Percentiles rank a stretch among this genome's conserved stretches.
Conservation (phyloP, 169 alveolate genomes). For the Neospora caninum region DNA sequence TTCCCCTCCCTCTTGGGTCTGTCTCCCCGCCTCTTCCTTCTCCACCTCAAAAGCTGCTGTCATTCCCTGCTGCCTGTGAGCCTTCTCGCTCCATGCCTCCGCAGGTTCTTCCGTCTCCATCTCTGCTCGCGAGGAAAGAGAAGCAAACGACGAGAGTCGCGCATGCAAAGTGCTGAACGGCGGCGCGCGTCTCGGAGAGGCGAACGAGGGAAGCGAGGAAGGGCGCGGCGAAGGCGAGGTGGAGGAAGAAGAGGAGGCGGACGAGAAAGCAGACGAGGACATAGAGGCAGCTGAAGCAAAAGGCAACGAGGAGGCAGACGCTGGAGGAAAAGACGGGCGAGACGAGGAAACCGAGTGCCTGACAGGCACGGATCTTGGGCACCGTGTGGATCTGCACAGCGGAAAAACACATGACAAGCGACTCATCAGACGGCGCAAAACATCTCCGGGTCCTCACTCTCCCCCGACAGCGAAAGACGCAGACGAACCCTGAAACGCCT, state of each 20-base stretch:
- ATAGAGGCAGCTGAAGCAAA: neutral
- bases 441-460: too few relatives aligned
- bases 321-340: neutral
- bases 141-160: neutral
- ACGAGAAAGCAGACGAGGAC: neutral
- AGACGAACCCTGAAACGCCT: too few relatives aligned
- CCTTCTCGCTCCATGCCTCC: too few relatives aligned
- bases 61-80: too few relatives aligned
- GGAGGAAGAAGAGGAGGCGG: neutral
- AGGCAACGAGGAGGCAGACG: neutral
- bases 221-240: neutral
- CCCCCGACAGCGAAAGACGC: too few relatives aligned
- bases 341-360: neutral
- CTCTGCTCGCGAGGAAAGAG: neutral
- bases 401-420: too few relatives aligned
- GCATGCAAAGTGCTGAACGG: neutral
- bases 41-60: too few relatives aligned
- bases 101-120: neutral
- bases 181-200: neutral
- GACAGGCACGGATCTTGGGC: neutral
- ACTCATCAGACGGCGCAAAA: too few relatives aligned
- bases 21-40: too few relatives aligned
- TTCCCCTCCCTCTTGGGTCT: too few relatives aligned
- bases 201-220: neutral
- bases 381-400: too few relatives aligned